phyloP scores from a whole-genome alignment of 495 filamentous ascomycete species.

The Elasticomyces elasticus region DNA sequence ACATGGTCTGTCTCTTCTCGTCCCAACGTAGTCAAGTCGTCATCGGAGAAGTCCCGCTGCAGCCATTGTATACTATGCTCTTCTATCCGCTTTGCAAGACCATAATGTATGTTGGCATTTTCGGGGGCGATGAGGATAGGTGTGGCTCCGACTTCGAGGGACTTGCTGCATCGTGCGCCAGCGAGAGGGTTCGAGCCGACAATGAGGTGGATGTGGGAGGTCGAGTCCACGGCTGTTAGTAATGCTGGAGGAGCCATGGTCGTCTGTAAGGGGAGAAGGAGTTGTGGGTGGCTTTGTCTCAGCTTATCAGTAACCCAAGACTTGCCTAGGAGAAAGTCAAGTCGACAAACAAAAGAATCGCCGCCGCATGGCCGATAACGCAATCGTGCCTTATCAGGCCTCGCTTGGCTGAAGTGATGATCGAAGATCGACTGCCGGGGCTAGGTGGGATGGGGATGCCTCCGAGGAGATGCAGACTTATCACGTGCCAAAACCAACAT shows the following conservation, averaged over 20 bases:
- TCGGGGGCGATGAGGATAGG: constrained; percentile 74
- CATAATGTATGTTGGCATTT: constrained; percentile 57
- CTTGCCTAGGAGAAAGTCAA: too few relatives aligned
- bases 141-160: constrained; percentile 73
- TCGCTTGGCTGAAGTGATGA: not conserved
- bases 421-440: not conserved
- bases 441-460: not conserved
- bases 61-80: constrained; percentile 64
- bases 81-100: constrained; percentile 60
- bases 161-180: constrained; percentile 67
- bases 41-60: constrained; percentile 55
- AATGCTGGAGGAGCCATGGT: constrained; percentile 45
- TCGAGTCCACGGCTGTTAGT: constrained; percentile 65
- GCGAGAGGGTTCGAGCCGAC: constrained; percentile 81
- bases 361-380: not conserved
- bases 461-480: not conserved
- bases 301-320: too few relatives aligned
- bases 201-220: constrained; percentile 73
- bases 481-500: too few relatives aligned
- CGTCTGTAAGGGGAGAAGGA: not conserved
- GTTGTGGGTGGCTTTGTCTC: too few relatives aligned
- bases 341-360: not conserved
- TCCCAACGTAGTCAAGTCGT: constrained; percentile 66
- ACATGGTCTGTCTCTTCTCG: constrained; percentile 66
- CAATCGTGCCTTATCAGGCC: not conserved